Percentiles rank a stretch among this genome's conserved stretches.
Evolutionary conservation across 2,329 filamentous ascomycete species (phyloP).

Genomic region (Chrysosporium queenslandicum): DNA sequence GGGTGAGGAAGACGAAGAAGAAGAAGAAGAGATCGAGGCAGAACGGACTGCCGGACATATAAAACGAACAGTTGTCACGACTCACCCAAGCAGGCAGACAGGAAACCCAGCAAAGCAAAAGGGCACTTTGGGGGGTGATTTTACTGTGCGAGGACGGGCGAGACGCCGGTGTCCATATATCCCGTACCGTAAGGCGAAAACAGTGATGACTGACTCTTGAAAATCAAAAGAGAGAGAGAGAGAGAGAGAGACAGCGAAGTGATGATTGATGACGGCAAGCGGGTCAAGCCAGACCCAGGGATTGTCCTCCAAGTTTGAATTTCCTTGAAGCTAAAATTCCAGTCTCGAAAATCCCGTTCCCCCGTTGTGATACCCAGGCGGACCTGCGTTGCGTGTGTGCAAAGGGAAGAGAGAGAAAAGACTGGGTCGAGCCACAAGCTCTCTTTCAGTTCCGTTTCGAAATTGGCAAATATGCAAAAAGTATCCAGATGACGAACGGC

Average conservation of each 20-base stretch:
- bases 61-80: no score
- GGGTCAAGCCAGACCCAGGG: conserved; percentile 7
- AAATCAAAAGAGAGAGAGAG: not conserved
- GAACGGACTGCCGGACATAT: no score
- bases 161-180: no score
- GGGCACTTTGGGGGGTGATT: no score
- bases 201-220: not conserved
- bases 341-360: not conserved
- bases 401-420: no score
- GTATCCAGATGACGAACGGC: no score
- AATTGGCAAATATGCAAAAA: no score
- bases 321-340: not conserved
- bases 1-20: not conserved
- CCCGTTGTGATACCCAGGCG: not conserved
- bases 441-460: no score
- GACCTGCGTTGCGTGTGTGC: no score
- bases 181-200: not conserved
- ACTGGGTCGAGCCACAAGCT: not conserved
- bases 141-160: no score
- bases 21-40: not conserved
- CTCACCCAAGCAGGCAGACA: not conserved
- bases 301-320: not conserved
- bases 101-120: no score
- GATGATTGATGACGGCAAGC: conserved; percentile 3
- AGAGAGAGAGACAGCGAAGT: not conserved